phyloP scores from a whole-genome alignment of 2,329 filamentous ascomycete genomes.

The Zasmidium citrigriseum region DNA sequence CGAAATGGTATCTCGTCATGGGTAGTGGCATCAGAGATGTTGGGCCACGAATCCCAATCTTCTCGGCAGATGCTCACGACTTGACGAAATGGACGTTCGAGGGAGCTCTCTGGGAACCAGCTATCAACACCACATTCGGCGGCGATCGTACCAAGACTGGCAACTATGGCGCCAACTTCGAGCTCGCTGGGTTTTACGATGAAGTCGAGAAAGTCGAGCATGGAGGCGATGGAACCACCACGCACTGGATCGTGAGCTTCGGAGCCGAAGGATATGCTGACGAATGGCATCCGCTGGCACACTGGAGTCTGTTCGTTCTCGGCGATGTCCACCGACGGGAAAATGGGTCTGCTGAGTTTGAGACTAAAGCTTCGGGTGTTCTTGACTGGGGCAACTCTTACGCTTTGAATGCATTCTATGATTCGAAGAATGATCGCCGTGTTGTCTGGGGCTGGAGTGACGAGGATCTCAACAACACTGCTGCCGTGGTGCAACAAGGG shows the following conservation, averaged over 20 bases:
- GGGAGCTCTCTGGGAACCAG: slow-evolving; percentile 44
- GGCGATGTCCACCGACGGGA: slow-evolving; percentile 39
- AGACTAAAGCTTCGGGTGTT: slow-evolving; percentile 41
- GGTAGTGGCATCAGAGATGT: slow-evolving; percentile 46
- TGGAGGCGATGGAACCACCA: slow-evolving; percentile 26
- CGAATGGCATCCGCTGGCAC: slow-evolving; percentile 36
- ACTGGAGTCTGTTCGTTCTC: slow-evolving; percentile 46
- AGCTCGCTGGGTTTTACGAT: slow-evolving; percentile 48
- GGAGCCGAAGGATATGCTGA: slow-evolving; percentile 42
- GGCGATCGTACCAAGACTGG: slow-evolving; percentile 42
- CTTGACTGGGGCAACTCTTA: slow-evolving; percentile 45
- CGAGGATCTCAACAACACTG: slow-evolving; percentile 39
- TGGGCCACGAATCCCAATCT: slow-evolving; percentile 45
- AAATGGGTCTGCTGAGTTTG: slow-evolving; percentile 44
- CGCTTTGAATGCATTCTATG: slow-evolving; percentile 45
- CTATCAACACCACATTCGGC: slow-evolving; percentile 35
- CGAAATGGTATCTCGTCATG: slow-evolving; percentile 43
- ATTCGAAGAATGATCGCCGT: slow-evolving; percentile 45
- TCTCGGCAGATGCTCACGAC: slow-evolving; percentile 41
- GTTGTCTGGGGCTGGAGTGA: slow-evolving; percentile 46
- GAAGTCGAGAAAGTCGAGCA: slow-evolving; percentile 38
- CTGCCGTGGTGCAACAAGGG: slow-evolving; percentile 41
- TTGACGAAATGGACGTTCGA: slow-evolving; percentile 46
- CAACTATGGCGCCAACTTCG: slow-evolving; percentile 45
- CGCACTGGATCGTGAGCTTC: slow-evolving; percentile 42